These are phyloP conservation scores for Globisporangium abappressorium DNA, from an alignment of 352 stramenopile genomes.

Conservation along the genomic window DNA sequence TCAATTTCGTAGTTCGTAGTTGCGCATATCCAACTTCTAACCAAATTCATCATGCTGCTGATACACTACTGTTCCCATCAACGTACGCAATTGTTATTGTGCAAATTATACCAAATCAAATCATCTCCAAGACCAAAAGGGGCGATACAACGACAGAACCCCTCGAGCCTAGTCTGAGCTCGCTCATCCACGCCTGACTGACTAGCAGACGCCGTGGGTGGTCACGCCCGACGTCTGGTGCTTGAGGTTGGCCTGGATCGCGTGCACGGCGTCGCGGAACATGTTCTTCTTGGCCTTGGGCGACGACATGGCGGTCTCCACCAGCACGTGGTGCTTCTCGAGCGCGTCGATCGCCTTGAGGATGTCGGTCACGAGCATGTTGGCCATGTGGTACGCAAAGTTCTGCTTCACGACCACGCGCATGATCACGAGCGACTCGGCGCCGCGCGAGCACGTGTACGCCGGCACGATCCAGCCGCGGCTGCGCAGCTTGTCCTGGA, in stretches of 20 bases:
- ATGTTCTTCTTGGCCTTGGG: constrained; percentile 70
- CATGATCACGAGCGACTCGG: constrained; percentile 87
- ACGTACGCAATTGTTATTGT: not conserved
- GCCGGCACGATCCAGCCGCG: constrained; percentile 89
- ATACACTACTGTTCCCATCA: too few species aligned
- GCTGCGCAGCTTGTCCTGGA: constrained; percentile 87
- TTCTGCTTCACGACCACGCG: constrained; percentile 91
- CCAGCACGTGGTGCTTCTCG: constrained; percentile 72
- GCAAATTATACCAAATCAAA: too few species aligned
- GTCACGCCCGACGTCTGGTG: constrained; percentile 73
- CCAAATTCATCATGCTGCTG: too few species aligned
- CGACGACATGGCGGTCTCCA: constrained; percentile 76
- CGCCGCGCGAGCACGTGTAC: constrained; percentile 84
- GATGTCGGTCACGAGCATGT: constrained; percentile 88
- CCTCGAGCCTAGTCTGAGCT: too few species aligned
- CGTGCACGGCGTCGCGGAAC: constrained; percentile 67
- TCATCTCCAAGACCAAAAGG: too few species aligned
- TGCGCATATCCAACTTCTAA: too few species aligned
- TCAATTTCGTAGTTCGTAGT: too few species aligned
- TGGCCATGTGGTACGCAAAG: constrained; percentile 84
- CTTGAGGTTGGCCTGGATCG: constrained; percentile 62
- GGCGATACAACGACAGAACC: too few species aligned
- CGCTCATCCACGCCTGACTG: too few species aligned
- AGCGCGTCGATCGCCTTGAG: constrained; percentile 78
- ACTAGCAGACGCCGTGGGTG: constrained; percentile 82